Evolutionary conservation across 1,284 basidiomycete species (phyloP).

Genomic region (Veloboletus limbatus): DNA sequence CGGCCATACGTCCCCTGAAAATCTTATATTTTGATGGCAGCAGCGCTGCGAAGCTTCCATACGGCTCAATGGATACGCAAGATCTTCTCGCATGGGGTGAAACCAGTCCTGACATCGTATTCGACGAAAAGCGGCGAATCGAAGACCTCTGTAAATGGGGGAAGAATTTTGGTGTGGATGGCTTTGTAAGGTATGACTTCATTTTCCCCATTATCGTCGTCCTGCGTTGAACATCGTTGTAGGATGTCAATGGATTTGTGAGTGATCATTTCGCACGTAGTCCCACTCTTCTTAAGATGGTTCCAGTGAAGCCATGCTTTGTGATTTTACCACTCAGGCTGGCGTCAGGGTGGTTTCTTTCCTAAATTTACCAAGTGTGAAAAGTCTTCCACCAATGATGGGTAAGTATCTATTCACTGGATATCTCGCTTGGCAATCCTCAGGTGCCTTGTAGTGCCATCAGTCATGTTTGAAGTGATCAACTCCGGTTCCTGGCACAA

Average conservation of each 20-base stretch:
- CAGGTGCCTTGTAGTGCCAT: background rate
- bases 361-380: slow-evolving; percentile 18
- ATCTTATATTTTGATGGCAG: slow-evolving; percentile 45
- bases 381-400: too few species aligned
- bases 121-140: slow-evolving; percentile 31
- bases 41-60: too few species aligned
- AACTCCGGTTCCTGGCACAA: slow-evolving; percentile 35
- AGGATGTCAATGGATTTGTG: slow-evolving; percentile 51
- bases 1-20: slow-evolving; percentile 34
- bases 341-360: slow-evolving; percentile 40
- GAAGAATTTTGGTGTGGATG: slow-evolving; percentile 33
- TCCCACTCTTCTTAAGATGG: background rate
- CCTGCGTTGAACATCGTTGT: background rate
- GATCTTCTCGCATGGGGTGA: slow-evolving; percentile 40
- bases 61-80: slow-evolving; percentile 45
- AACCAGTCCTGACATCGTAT: slow-evolving; percentile 16
- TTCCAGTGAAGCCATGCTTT: slow-evolving; percentile 49
- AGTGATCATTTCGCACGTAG: slow-evolving; percentile 13
- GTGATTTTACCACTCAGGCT: slow-evolving; percentile 42
- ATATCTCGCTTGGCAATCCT: background rate
- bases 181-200: slow-evolving; percentile 34
- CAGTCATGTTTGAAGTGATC: slow-evolving; percentile 11
- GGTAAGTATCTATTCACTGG: slow-evolving; percentile 6
- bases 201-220: background rate
- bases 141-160: slow-evolving; percentile 39